Base-by-base conservation (phyloP, 805 yeast genomes). In the Kurtzmaniella fragi region DNA sequence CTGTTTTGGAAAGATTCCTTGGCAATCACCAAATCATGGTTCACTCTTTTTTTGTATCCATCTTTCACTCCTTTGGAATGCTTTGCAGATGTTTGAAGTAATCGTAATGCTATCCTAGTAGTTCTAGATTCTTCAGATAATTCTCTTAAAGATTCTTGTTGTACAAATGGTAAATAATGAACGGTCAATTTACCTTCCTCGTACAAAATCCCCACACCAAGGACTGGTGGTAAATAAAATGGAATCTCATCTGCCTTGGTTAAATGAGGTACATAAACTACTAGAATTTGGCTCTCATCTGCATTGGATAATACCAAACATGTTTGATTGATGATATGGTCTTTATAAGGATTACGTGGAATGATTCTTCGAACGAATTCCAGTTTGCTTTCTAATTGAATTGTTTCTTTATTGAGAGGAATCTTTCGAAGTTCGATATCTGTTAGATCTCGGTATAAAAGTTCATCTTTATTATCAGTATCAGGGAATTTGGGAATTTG, bases 271-370 rank as follows among this genome's bases (percentile, higher is more conserved):
- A 82, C 69, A 58, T 89, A 91, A 0, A 83, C 74, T 10, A 89
- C 77, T 38, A 86, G 56, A 1, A 78, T 67, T 27, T 40, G 43
- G 23, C 52, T 50, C 2, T 49, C 42, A 2, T 50, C 49, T 3
- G 48, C 48, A 10, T 49, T 51, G 40, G 44, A 44, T 55, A 72
- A 61, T 1, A 77, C 62, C 27, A 79, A 60, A 59, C 97, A 90
- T 0, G 96, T 83, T 59, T 91, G 98, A 55, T 86, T 85, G 44
- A 89, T 78, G 17, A 86, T 76, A 37, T 75, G 74, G 56, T 90
- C 98, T 51, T 86, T 84, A 54, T 77, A 80, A 0, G 96, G 95
- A 53, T 90, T 90, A 59, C 97, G 70, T 9, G 98, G 98, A n/a
- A 90, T 75, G 28, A 90, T 79, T 48, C 95, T 70, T 48, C 97